Conservation (phyloP, 306 rosid species). For the Trifolium subterraneum region DNA sequence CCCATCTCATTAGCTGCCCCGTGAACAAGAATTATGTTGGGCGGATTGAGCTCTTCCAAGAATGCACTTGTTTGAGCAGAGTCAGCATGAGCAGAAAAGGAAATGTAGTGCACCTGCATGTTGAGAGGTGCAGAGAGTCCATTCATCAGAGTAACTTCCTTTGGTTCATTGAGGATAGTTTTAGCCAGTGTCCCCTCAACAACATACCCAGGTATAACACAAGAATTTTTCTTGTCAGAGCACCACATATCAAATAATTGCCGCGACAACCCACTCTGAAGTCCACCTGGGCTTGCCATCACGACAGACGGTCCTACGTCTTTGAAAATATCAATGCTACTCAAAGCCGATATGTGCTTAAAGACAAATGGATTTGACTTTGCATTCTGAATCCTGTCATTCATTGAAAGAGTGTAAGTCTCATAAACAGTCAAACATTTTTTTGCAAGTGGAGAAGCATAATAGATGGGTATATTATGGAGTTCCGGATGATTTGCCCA, state of each 20-base stretch:
- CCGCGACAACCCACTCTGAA: conserved; percentile 90
- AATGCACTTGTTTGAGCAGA: conserved; percentile 92
- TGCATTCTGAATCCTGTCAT: conserved; percentile 55
- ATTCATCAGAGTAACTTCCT: conserved; percentile 91
- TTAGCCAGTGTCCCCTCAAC: conserved; percentile 95
- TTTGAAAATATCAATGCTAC: conserved; percentile 61
- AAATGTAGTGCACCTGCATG: conserved; percentile 94
- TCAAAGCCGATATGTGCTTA: neutral
- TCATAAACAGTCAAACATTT: conserved; percentile 89
- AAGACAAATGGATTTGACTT: neutral
- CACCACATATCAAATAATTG: conserved; percentile 94
- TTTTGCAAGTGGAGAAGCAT: conserved; percentile 98
- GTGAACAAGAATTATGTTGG: conserved; percentile 92
- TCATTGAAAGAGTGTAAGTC: conserved; percentile 97
- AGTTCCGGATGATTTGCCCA: conserved; percentile 97
- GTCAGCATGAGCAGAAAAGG: conserved; percentile 97
- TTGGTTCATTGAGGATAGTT: conserved; percentile 88
- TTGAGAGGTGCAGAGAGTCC: conserved; percentile 88
- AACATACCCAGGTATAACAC: conserved; percentile 84
- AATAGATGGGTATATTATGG: conserved; percentile 83
- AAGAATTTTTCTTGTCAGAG: conserved; percentile 85
- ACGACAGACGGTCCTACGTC: conserved; percentile 90
- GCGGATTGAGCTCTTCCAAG: conserved; percentile 91
- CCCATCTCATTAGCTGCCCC: conserved; percentile 99
- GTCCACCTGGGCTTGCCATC: conserved; percentile 94